Conservation (phyloP, 208 protist genomes). For the Phytomonas serpens region DNA sequence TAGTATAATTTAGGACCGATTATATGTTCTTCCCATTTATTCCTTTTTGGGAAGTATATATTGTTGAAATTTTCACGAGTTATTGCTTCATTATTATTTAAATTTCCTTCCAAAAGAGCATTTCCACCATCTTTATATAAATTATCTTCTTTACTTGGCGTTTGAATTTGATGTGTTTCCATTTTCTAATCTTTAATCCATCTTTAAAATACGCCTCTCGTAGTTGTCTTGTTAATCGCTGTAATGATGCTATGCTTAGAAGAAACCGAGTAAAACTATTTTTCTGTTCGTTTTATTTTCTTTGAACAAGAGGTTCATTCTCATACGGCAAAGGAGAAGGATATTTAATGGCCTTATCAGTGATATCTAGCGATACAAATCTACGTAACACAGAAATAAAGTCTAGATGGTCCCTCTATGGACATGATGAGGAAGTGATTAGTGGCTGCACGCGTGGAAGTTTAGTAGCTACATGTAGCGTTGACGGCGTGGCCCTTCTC, state of each 20-base stretch:
- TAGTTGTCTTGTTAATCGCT: not conserved
- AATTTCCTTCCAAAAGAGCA: not conserved
- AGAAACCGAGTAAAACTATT: not conserved
- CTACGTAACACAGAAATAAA: not conserved
- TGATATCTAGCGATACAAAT: not conserved
- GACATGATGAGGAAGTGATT: conserved; percentile 56
- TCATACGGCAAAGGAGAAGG: not conserved
- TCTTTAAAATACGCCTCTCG: not conserved
- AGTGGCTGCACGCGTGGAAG: conserved; percentile 18
- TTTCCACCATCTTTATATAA: not conserved
- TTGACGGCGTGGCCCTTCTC: conserved; percentile 39
- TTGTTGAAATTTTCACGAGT: not conserved
- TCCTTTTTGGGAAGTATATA: not conserved
- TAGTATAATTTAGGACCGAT: not conserved
- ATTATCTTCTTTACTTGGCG: not conserved
- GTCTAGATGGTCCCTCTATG: conserved; percentile 39
- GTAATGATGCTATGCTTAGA: not conserved
- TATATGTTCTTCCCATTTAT: not conserved
- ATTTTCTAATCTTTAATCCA: not conserved
- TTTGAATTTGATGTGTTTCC: not conserved
- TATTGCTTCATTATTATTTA: not conserved
- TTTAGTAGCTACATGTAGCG: conserved; percentile 59
- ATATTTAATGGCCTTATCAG: not conserved
- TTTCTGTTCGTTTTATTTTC: not conserved
- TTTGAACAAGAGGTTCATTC: not conserved